Evolutionary conservation across 495 filamentous ascomycete species (phyloP).

Genomic region (Tuber aestivum): DNA sequence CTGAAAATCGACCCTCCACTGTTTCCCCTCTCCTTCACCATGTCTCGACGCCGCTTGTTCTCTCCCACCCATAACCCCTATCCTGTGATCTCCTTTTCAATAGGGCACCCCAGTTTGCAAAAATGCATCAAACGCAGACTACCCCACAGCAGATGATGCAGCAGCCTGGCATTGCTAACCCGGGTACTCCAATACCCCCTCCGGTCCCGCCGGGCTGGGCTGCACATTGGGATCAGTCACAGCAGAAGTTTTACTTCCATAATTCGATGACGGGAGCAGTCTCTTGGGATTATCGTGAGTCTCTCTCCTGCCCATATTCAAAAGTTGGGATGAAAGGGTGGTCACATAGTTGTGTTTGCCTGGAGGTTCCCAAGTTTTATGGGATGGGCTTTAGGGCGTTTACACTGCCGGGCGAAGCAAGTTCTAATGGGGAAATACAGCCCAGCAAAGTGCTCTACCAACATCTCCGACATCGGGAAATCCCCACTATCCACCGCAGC

Average conservation of each 20-base stretch:
- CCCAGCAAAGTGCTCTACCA: slow-evolving; percentile 18
- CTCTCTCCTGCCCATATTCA: background rate
- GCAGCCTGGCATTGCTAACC: background rate
- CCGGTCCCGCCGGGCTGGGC: slow-evolving; percentile 22
- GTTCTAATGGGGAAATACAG: slow-evolving; percentile 18
- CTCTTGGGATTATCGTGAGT: slow-evolving; percentile 35
- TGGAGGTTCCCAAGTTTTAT: background rate
- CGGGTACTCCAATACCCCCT: background rate
- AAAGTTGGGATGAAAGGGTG: background rate
- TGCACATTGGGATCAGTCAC: slow-evolving; percentile 33
- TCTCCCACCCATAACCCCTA: background rate
- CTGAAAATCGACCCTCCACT: background rate
- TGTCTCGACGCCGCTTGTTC: background rate
- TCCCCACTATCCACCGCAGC: slow-evolving; percentile 18
- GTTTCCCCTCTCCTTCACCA: background rate
- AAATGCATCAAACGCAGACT: background rate
- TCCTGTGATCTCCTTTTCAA: background rate
- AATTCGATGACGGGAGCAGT: slow-evolving; percentile 23
- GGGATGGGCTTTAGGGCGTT: background rate
- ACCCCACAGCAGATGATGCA: background rate
- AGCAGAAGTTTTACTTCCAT: slow-evolving; percentile 36
- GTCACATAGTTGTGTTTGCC: background rate
- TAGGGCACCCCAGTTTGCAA: background rate
- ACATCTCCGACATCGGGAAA: slow-evolving; percentile 23
- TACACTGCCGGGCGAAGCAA: slow-evolving; percentile 9